Evolutionary conservation across 208 protist species (phyloP), one percentile per base, ranked within the genome.

Genomic region (Crithidia thermophila): DNA sequence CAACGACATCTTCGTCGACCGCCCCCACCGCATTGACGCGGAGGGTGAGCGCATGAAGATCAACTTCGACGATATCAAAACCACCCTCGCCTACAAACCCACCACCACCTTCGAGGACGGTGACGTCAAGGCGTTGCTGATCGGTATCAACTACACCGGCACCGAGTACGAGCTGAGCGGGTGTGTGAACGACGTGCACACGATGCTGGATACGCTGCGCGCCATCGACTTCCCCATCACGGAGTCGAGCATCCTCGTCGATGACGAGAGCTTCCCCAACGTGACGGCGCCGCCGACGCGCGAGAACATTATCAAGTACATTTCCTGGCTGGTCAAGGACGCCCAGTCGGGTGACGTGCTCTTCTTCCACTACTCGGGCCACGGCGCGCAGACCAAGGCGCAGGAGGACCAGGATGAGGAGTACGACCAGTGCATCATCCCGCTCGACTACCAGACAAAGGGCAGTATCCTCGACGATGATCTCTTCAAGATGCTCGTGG

Each of bases 361-460:
- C 23, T 97, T 96, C 50, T 79, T 96, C 50, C 91, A 97, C 81
- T 97, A 93, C 81, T 94, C 85, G 31, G 93, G 93, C 21, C 93
- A 97, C 66, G 93, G 93, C 34, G 81, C 86, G 7, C 85, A 94
- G 60, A 82, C 75, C 6, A 77, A 72, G 60, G 45, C 85, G 20
- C 43, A 16, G 18, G n/a, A 63, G 3, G 91, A 94, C 63, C 57
- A 67, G 18, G 56, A 90, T 23, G 90, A 93, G 71, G 73, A 84
- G 53, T 91, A 89, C 57, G 93, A 97, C 63, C 88, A 95, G 66
- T 90, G 78, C 52, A 76, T 96, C 50, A 83, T 91, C 25, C 93
- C 93, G 16, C 58, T 96, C 2, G 93, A 96, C 61, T 93, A 90
- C 77, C 25, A 79, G 16, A 70, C 28, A 14, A 66, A 62, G 4